Evolutionary conservation across 2,329 filamentous ascomycete genomes (phyloP).

Genomic region (Geoglossum cookeanum): DNA sequence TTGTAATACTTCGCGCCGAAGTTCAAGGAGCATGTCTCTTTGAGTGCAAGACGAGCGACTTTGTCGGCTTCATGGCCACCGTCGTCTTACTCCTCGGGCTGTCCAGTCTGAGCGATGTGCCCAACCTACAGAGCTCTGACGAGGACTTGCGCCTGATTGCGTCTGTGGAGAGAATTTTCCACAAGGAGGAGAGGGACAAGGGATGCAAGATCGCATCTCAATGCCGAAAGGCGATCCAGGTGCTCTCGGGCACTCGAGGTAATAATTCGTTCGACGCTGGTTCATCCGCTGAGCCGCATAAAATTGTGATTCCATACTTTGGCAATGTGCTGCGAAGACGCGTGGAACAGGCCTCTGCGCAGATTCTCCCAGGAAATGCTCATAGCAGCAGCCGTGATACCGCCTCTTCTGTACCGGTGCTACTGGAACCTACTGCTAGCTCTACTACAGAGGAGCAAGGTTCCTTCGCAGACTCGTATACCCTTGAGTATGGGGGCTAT

Average conservation of each 20-base stretch:
- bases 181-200: conserved; percentile 16
- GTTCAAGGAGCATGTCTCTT: conserved; percentile 11
- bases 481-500: background rate
- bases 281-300: too few species aligned
- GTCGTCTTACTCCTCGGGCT: conserved; percentile 26
- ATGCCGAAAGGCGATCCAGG: conserved; percentile 22
- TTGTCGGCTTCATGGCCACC: conserved; percentile 27
- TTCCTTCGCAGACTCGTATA: background rate
- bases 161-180: conserved; percentile 17
- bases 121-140: conserved; percentile 13
- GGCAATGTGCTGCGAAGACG: background rate
- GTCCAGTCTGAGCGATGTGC: conserved; percentile 15
- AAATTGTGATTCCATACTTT: conserved; percentile 3
- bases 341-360: background rate
- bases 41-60: conserved; percentile 29
- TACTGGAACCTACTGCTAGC: background rate
- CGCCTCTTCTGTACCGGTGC: background rate
- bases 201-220: conserved; percentile 26
- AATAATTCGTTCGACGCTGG: background rate
- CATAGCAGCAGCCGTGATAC: background rate
- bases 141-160: conserved; percentile 22
- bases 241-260: conserved; percentile 12
- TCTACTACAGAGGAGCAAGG: background rate
- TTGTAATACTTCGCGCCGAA: conserved; percentile 10
- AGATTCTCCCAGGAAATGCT: background rate